phyloP scores from a whole-genome alignment of 768 basidiomycete species.

The Lactarius psammicola region DNA sequence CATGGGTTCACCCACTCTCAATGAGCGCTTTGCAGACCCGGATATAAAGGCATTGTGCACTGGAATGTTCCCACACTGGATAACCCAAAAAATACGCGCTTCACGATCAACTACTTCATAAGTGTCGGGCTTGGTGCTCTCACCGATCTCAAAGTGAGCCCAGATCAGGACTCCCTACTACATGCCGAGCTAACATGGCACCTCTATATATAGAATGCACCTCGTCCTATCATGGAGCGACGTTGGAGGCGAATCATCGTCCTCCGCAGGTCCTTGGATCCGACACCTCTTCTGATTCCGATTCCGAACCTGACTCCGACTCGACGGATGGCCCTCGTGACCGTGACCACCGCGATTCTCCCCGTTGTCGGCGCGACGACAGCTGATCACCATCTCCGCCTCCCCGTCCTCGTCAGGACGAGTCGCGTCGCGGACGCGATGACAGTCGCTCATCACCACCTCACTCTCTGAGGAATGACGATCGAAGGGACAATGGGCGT shows the following conservation, averaged over 20 bases:
- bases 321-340: conserved; percentile 38
- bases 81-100: conserved; percentile 93
- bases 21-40: conserved; percentile 86
- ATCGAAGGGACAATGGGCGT: conserved; percentile 7
- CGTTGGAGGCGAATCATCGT: conserved; percentile 67
- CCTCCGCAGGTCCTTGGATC: conserved; percentile 42
- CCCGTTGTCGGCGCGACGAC: conserved; percentile 27
- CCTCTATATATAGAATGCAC: conserved; percentile 78
- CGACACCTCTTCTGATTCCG: conserved; percentile 41
- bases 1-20: conserved; percentile 85
- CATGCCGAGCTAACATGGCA: conserved; percentile 16
- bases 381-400: conserved; percentile 28
- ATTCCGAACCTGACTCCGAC: conserved; percentile 39
- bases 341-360: conserved; percentile 30
- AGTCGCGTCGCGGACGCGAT: conserved; percentile 14
- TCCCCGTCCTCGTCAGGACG: conserved; percentile 30
- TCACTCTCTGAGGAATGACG: conserved; percentile 16
- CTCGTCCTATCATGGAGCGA: conserved; percentile 90
- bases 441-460: conserved; percentile 23
- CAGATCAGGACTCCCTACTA: conserved; percentile 1
- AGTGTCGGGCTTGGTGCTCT: conserved; percentile 86
- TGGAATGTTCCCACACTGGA: conserved; percentile 95
- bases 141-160: conserved; percentile 85
- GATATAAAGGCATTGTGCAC: conserved; percentile 70
- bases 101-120: conserved; percentile 97